Evolutionary conservation across 164 flowering plant species (phyloP).

Genomic region (Tinospora cordifolia): DNA sequence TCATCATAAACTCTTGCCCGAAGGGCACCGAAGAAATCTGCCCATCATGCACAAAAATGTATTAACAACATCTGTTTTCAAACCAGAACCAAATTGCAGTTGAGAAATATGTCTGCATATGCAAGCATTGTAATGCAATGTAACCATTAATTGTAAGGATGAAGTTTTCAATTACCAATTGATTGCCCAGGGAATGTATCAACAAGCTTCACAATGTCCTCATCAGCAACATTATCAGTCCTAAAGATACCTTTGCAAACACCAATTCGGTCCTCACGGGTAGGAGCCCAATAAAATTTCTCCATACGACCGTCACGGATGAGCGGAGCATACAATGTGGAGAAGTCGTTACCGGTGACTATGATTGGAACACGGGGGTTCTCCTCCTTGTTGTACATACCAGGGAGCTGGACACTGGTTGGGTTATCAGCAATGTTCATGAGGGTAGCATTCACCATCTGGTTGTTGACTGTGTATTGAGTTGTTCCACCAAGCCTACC

Average conservation of each 20-base stretch:
- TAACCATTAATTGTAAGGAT: neutral
- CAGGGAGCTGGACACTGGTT: constrained; percentile 44
- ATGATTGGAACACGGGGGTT: constrained; percentile 44
- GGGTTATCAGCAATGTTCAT: constrained; percentile 59
- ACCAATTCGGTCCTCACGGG: constrained; percentile 40
- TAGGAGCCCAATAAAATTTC: constrained; percentile 54
- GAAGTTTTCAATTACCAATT: constrained; percentile 25
- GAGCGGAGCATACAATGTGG: constrained; percentile 47
- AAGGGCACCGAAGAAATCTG: constrained; percentile 50
- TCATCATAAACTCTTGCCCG: constrained; percentile 48
- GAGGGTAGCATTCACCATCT: constrained; percentile 51
- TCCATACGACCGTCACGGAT: constrained; percentile 56
- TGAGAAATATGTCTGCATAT: no score
- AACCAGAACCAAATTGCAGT: no score
- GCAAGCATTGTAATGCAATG: neutral
- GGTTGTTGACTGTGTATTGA: constrained; percentile 51
- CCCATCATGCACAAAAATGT: neutral
- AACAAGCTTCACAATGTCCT: constrained; percentile 29
- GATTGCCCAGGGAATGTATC: constrained; percentile 45
- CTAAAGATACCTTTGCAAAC: constrained; percentile 41
- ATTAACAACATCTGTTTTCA: neutral
- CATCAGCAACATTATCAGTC: constrained; percentile 26
- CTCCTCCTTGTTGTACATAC: constrained; percentile 48
- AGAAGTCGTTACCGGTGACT: constrained; percentile 49
- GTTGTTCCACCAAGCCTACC: constrained; percentile 47